phyloP scores from a whole-genome alignment of 129 eudicot species.

The Flaveria robusta region DNA sequence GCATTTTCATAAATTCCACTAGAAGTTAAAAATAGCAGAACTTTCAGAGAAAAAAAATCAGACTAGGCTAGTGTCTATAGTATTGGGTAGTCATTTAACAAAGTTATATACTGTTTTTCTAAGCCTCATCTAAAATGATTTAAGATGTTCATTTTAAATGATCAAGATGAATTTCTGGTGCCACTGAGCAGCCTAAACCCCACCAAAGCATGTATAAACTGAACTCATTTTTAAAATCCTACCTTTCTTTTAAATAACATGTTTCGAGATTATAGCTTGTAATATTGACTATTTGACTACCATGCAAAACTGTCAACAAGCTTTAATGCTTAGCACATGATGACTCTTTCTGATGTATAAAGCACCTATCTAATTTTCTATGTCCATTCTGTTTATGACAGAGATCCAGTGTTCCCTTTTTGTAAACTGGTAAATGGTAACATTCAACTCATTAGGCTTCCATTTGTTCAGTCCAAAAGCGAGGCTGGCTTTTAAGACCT shows the following conservation, averaged over 20 bases:
- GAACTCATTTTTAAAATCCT: not conserved
- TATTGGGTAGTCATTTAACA: not conserved
- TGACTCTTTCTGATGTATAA: not conserved
- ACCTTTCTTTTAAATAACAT: not conserved
- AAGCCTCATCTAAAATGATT: slow-evolving; percentile 1
- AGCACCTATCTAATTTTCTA: not conserved
- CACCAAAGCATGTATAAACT: not conserved
- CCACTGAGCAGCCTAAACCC: not conserved
- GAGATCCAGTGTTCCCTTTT: not conserved
- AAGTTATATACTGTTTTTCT: not conserved
- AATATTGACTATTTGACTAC: not conserved
- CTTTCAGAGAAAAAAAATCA: not conserved
- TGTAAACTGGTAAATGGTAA: not conserved
- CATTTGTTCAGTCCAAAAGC: not conserved
- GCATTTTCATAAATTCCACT: not conserved
- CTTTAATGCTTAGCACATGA: not conserved
- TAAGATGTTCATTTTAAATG: not conserved
- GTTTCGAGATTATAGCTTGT: not conserved
- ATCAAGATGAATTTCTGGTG: not conserved
- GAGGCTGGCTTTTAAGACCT: not conserved
- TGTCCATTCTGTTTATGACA: not conserved
- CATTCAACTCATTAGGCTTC: not conserved
- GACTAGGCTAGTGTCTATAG: not conserved
- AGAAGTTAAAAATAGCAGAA: not conserved
- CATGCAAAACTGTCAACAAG: not conserved